Percentiles rank a stretch among this genome's conserved stretches.
phyloP scores from a whole-genome alignment of 176 grass and related monocot species.

The Pontederia paniculata region DNA sequence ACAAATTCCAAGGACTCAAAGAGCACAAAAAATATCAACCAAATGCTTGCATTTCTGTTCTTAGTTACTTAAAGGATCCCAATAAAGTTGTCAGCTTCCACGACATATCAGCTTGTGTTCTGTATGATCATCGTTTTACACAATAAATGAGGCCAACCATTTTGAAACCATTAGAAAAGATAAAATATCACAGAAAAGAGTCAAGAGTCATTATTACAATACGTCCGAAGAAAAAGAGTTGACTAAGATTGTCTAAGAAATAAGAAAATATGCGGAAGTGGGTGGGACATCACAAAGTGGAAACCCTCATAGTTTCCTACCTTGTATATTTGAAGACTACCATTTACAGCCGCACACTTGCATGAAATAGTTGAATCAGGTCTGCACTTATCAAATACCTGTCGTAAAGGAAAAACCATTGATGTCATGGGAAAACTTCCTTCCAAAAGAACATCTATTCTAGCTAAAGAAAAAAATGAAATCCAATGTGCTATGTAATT shows the following conservation, averaged over 20 bases:
- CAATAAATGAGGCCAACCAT: too few species aligned
- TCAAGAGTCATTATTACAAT: neutral
- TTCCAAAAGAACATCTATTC: neutral
- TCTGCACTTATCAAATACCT: slow-evolving; percentile 52
- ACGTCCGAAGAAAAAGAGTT: neutral
- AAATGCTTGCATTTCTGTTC: too few species aligned
- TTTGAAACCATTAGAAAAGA: neutral
- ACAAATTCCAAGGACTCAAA: too few species aligned
- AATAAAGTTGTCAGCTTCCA: too few species aligned
- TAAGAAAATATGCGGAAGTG: neutral
- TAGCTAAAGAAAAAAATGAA: neutral
- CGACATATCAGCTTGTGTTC: too few species aligned
- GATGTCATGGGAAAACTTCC: slow-evolving; percentile 2
- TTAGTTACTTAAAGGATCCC: too few species aligned
- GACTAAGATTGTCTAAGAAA: neutral
- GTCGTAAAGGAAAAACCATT: slow-evolving; percentile 2
- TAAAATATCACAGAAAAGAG: neutral
- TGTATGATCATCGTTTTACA: too few species aligned
- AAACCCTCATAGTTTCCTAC: slow-evolving; percentile 34
- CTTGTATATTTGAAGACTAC: slow-evolving; percentile 45
- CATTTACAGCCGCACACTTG: slow-evolving; percentile 44
- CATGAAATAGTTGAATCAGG: slow-evolving; percentile 44
- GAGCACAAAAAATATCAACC: too few species aligned
- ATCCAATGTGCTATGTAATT: neutral
- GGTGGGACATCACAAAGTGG: neutral